phyloP scores from a whole-genome alignment of 352 stramenopile genomes.

The Pythium phragmiticola region DNA sequence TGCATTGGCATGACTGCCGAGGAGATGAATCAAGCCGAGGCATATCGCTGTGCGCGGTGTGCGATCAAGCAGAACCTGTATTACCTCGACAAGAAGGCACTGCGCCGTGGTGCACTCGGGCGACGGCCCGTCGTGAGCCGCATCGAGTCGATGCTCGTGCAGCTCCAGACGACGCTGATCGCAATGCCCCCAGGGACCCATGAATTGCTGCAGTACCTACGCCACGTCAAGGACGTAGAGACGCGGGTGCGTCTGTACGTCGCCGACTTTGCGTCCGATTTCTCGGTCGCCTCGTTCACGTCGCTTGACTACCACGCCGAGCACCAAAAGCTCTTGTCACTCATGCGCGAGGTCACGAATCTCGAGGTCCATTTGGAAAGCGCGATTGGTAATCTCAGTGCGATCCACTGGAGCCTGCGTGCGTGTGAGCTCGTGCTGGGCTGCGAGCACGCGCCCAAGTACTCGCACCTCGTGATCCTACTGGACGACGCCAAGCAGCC shows the following conservation, averaged over 20 bases:
- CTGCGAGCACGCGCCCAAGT: constrained; percentile 47
- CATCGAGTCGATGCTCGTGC: constrained; percentile 52
- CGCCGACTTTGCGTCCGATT: constrained; percentile 44
- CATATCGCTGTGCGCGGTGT: constrained; percentile 71
- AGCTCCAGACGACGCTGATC: constrained; percentile 56
- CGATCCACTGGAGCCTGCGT: constrained; percentile 78
- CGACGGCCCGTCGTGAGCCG: constrained; percentile 47
- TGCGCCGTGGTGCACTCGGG: constrained; percentile 43
- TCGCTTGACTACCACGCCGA: constrained; percentile 43
- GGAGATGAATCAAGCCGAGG: constrained; percentile 62
- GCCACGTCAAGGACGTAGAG: constrained; percentile 43
- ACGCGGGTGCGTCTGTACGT: constrained; percentile 37
- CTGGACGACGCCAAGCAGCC: constrained; percentile 51
- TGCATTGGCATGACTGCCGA: constrained; percentile 65
- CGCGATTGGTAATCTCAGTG: constrained; percentile 46
- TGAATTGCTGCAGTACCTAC: constrained; percentile 56
- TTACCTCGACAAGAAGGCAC: constrained; percentile 61
- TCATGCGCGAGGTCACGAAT: constrained; percentile 60
- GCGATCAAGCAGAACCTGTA: constrained; percentile 65
- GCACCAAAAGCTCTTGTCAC: constrained; percentile 30
- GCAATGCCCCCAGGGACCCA: constrained; percentile 46
- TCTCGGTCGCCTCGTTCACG: constrained; percentile 50
- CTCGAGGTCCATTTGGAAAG: constrained; percentile 61
- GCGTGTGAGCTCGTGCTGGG: constrained; percentile 65
- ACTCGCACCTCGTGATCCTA: constrained; percentile 67